Base-by-base conservation (phyloP, 768 basidiomycete species). In the Kwoniella mangroviensis region DNA sequence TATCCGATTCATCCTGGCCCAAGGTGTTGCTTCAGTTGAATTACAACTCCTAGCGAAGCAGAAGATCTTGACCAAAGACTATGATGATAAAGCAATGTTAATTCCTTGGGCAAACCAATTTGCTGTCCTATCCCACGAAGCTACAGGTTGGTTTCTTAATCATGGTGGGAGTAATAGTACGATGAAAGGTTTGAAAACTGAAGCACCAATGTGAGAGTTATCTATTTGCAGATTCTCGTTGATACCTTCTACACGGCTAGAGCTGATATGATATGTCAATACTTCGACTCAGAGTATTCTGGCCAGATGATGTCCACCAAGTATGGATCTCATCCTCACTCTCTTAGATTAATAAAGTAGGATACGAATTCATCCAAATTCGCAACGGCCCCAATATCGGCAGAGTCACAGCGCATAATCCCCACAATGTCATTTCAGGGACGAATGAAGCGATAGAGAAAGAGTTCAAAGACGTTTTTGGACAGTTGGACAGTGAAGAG, bases 111-210 rank as follows among this genome's bases (percentile, higher is more conserved):
- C 70, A 17, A 65, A 65, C 55, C 70, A 71, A 40, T 52, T 56
- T 40, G 64, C 55, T 5, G 59, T 70, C n/a, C 34, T 70, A 43
- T 53, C 63, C 17, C 69, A 70, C 43, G 49, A 70, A 63, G 69
- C 63, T 11, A 70, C 69, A 19, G 64, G 57, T 3, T 52, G 65
- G 51, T 70, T 70, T 56, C 26, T 66, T 45, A 70, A 64, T 34
- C 69, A 70, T 65, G 69, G 63, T 19, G 69, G 69, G 7, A 66
- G 64, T 52, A 70, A 66, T 42, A 59, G 56, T 15, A 63, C 64
- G 22, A 66, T 70, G 63, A 64, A 70, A 51, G 56, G 52, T 19
- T 59, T 70, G 56, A 40, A 45, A n/a, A 53, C 65, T 45, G 40
- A 51, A 21, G 43, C 65, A 10, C 69, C 69, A 10, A 70, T 70